These are phyloP conservation scores for Stramenopiles sp. DNA, from an alignment of 352 stramenopile species.

Conservation along the genomic window DNA sequence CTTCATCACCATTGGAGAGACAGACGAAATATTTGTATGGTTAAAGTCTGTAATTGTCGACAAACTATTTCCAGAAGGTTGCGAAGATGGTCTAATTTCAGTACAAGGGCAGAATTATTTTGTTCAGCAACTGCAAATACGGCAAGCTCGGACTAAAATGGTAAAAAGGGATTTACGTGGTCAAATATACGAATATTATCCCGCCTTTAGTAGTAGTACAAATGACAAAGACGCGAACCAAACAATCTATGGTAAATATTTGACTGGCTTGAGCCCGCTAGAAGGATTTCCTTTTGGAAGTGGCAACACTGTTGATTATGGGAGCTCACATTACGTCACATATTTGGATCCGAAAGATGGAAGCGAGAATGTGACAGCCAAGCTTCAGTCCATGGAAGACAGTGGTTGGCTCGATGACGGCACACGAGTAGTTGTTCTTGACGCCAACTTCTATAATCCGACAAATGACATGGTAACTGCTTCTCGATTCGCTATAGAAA, in stretches of 20 bases:
- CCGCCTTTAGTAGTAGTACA: not conserved
- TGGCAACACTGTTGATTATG: not conserved
- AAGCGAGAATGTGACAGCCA: not conserved
- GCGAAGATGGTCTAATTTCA: not conserved
- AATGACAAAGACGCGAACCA: not conserved
- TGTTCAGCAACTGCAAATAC: not conserved
- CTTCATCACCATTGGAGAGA: not conserved
- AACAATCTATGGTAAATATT: not conserved
- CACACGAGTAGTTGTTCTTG: not conserved
- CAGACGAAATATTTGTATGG: not conserved
- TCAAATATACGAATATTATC: not conserved
- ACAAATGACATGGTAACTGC: not conserved
- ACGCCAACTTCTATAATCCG: not conserved
- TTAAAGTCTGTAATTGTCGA: not conserved
- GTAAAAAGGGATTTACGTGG: not conserved
- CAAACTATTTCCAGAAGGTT: not conserved
- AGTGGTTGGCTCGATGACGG: not conserved
- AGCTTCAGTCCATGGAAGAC: not conserved
- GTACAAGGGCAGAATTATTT: not conserved
- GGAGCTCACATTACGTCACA: not conserved
- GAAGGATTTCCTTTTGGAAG: not conserved
- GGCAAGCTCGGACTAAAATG: not conserved
- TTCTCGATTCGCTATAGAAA: not conserved
- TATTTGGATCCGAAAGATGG: not conserved
- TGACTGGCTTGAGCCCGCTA: not conserved